Evolutionary conservation across 2,329 filamentous ascomycete species (phyloP).

Genomic region (Ophioceras dolichostomum): DNA sequence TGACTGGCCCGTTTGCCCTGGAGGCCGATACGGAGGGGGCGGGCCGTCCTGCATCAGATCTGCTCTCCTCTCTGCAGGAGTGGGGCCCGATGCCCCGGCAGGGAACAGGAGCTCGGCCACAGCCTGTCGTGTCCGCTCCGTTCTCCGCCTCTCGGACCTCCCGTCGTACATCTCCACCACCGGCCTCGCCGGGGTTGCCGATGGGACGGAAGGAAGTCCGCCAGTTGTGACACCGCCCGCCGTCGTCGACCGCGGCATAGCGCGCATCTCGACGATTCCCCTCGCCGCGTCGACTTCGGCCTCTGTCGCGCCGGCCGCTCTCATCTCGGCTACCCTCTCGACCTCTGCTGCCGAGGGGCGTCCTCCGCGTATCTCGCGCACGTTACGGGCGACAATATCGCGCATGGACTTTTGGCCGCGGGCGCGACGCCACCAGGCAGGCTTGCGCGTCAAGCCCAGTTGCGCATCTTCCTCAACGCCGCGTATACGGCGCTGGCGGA

Average conservation of each 20-base stretch:
- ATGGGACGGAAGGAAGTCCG: not conserved
- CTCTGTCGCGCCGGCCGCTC: conserved; percentile 13
- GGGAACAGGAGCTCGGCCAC: conserved; percentile 39
- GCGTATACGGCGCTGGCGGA: conserved; percentile 47
- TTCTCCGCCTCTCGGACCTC: conserved; percentile 29
- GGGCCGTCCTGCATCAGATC: conserved; percentile 31
- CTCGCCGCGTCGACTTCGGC: conserved; percentile 1
- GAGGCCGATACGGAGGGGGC: conserved; percentile 25
- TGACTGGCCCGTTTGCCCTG: conserved; percentile 4
- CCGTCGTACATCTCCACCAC: conserved; percentile 20
- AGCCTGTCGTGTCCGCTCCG: conserved; percentile 28
- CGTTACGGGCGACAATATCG: conserved; percentile 41
- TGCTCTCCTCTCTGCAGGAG: conserved; percentile 19
- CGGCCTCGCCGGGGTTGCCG: not conserved
- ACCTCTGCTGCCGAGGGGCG: conserved; percentile 28
- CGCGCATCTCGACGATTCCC: conserved; percentile 16
- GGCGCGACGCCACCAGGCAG: conserved; percentile 52
- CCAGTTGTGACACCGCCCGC: not conserved
- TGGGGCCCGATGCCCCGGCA: conserved; percentile 14
- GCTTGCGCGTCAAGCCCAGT: conserved; percentile 47
- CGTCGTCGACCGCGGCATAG: conserved; percentile 7
- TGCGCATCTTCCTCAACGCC: conserved; percentile 44
- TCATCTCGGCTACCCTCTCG: conserved; percentile 21
- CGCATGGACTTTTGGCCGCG: conserved; percentile 33
- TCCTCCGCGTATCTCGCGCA: conserved; percentile 39